Conservation (phyloP, 371 early-diverging fungal species). For the Syncephalastrum monosporum region DNA sequence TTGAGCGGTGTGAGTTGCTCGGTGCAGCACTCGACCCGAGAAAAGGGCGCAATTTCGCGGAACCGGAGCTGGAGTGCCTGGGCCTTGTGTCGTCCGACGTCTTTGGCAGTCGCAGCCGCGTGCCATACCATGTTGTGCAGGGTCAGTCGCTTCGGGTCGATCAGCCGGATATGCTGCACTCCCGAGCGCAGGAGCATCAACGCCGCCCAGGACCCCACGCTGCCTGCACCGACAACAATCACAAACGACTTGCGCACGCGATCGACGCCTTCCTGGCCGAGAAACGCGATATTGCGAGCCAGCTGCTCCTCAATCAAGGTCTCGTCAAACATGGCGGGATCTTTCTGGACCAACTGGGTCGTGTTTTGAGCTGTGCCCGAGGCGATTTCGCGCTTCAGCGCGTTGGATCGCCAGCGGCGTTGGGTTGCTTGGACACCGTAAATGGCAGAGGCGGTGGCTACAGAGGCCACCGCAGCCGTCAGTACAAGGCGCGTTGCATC, state of each 20-base stretch:
- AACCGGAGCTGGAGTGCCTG: constrained; percentile 69
- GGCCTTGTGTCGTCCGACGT: constrained; percentile 88
- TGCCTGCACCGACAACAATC: constrained; percentile 94
- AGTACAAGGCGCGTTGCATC: constrained; percentile 25
- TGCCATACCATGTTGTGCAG: constrained; percentile 85
- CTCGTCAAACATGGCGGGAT: constrained; percentile 51
- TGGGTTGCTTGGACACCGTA: constrained; percentile 43
- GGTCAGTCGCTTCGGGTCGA: constrained; percentile 91
- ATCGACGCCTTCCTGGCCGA: constrained; percentile 80
- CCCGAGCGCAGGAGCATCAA: constrained; percentile 91
- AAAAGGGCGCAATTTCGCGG: constrained; percentile 73
- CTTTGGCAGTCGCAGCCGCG: constrained; percentile 81
- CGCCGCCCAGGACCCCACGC: constrained; percentile 93
- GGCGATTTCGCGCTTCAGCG: constrained; percentile 30
- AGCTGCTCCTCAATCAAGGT: constrained; percentile 82
- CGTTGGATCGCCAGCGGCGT: constrained; percentile 29
- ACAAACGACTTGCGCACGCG: constrained; percentile 72
- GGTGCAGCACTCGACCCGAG: constrained; percentile 67
- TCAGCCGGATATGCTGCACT: constrained; percentile 78
- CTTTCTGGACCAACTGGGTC: not conserved
- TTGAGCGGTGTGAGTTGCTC: constrained; percentile 63
- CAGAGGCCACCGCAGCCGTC: constrained; percentile 60
- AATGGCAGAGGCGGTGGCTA: constrained; percentile 53
- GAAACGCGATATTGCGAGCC: constrained; percentile 84
- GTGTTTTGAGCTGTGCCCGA: not conserved